Conservation (phyloP, 1,284 basidiomycete species). For the Pseudomicrostroma phylloplanum region DNA sequence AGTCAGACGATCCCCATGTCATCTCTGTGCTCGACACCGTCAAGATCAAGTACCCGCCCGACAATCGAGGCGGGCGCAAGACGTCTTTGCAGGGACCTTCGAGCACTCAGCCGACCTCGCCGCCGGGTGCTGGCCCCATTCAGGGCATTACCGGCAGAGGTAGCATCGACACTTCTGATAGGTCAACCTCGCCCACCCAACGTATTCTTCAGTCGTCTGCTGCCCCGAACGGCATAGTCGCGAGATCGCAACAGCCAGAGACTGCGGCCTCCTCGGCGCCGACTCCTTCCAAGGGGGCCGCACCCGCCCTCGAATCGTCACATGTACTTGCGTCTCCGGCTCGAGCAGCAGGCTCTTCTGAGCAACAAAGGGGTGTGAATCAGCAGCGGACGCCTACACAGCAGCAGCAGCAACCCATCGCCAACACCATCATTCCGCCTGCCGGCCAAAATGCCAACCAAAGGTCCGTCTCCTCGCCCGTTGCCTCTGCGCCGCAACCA, state of each 20-base stretch:
- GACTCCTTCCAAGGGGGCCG: no score
- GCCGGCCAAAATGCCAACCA: not conserved
- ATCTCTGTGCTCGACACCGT: conserved; percentile 63
- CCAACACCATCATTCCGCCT: not conserved
- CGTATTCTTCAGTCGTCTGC: no score
- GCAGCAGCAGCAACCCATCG: conserved; percentile 2
- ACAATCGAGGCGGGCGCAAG: conserved; percentile 19
- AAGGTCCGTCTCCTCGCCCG: not conserved
- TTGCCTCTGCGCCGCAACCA: conserved; percentile 10
- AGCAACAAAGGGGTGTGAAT: conserved; percentile 6
- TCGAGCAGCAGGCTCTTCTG: no score
- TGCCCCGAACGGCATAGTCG: no score
- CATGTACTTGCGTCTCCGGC: no score
- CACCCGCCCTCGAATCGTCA: no score
- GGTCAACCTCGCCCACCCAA: not conserved
- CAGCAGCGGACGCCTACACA: conserved; percentile 10
- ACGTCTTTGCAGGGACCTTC: conserved; percentile 1
- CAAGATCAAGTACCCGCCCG: conserved; percentile 50
- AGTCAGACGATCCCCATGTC: conserved; percentile 71
- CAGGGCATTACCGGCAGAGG: not conserved
- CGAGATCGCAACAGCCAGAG: not conserved
- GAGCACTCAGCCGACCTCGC: no score
- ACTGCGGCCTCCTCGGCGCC: no score
- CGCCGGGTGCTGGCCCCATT: no score
- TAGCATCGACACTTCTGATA: not conserved